phyloP scores from a whole-genome alignment of 176 grass and related monocot genomes.

The Oryza longistaminata region DNA sequence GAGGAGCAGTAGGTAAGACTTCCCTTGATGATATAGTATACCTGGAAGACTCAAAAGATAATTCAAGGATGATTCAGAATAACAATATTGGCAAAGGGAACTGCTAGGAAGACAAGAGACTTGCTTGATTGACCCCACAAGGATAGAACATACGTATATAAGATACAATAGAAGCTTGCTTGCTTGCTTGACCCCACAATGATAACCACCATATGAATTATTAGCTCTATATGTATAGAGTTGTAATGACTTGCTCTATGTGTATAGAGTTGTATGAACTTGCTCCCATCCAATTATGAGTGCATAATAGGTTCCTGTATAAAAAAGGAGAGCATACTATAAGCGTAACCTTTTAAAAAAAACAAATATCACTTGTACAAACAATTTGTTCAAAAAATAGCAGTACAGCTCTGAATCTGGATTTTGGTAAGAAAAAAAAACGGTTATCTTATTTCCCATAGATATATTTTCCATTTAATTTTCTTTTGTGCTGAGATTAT shows the following conservation, averaged over 20 bases:
- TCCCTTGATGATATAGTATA: not conserved
- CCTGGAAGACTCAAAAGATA: not conserved
- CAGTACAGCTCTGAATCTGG: too few species aligned
- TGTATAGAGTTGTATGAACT: not conserved
- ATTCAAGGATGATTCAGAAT: not conserved
- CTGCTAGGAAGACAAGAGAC: too few species aligned
- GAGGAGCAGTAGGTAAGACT: not conserved
- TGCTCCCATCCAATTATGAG: not conserved
- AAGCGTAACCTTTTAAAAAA: not conserved
- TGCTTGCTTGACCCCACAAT: constrained; percentile 12
- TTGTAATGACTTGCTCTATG: not conserved
- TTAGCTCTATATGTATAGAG: not conserved
- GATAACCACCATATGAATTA: not conserved
- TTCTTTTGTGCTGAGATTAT: too few species aligned
- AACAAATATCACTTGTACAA: not conserved
- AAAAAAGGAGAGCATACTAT: not conserved
- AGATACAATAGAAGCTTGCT: too few species aligned
- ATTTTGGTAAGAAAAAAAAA: too few species aligned
- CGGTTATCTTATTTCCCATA: too few species aligned
- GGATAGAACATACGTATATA: too few species aligned
- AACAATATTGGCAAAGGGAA: not conserved
- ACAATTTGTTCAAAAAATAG: too few species aligned
- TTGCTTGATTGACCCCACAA: too few species aligned
- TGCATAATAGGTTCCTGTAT: not conserved
- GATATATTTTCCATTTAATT: too few species aligned